Evolutionary conservation across 345 rosid genomes (phyloP).

Genomic region (Eucalyptus marginata): DNA sequence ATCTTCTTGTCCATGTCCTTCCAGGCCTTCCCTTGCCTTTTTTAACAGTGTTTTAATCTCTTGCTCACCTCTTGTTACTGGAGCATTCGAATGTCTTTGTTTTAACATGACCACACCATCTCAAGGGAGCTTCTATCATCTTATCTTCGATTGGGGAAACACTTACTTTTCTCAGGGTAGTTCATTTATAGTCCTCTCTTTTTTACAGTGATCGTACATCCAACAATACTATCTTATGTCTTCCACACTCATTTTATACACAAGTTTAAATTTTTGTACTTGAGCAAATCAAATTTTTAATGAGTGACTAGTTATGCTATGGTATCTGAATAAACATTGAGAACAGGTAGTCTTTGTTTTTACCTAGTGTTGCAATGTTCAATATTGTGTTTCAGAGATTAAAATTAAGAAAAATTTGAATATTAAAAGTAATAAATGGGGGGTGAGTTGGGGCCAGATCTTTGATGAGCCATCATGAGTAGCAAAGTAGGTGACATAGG

Average conservation of each 20-base stretch:
- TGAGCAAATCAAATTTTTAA: not conserved
- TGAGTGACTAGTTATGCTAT: no score
- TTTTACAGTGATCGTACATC: not conserved
- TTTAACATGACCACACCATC: not conserved
- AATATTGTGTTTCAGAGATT: no score
- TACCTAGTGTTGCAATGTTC: not conserved
- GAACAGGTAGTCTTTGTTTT: not conserved
- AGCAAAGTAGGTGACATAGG: not conserved
- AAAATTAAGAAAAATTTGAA: not conserved
- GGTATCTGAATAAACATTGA: not conserved
- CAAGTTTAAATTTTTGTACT: not conserved
- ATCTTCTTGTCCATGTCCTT: not conserved
- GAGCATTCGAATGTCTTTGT: not conserved
- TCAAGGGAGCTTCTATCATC: not conserved
- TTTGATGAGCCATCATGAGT: not conserved
- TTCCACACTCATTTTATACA: not conserved
- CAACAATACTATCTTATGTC: not conserved
- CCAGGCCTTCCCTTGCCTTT: not conserved
- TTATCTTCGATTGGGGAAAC: not conserved
- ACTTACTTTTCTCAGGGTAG: not conserved
- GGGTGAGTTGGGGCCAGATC: not conserved
- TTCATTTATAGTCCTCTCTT: not conserved
- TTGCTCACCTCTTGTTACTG: not conserved
- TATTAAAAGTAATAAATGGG: not conserved
- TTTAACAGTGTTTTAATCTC: not conserved